These are phyloP conservation scores for Miscanthus lutarioriparius DNA, from an alignment of 176 grass and related monocot species.

Conservation along the genomic window DNA sequence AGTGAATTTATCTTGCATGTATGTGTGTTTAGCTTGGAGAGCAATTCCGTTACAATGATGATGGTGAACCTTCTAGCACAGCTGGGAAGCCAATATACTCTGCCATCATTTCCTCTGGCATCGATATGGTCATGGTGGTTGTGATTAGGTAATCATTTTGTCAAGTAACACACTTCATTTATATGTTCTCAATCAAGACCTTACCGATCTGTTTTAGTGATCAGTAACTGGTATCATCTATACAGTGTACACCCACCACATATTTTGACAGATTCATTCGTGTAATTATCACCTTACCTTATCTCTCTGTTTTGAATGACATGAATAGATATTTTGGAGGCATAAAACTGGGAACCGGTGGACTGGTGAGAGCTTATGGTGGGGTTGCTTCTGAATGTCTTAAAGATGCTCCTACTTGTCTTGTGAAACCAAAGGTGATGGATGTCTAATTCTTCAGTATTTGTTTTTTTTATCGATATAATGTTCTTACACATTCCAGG, in stretches of 20 bases:
- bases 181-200: neutral
- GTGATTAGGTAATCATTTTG: constrained; percentile 62
- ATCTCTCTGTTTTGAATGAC: constrained; percentile 11
- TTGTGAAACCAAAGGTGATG: constrained; percentile 86
- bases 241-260: neutral
- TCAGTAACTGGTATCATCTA: neutral
- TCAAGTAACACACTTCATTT: neutral
- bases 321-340: constrained; percentile 81
- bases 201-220: neutral
- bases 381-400: constrained; percentile 90
- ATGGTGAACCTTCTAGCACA: constrained; percentile 88
- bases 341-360: constrained; percentile 92
- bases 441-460: neutral
- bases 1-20: neutral
- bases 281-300: constrained; percentile 9
- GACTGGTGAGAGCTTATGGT: constrained; percentile 89
- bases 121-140: constrained; percentile 95
- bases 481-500: constrained; percentile 48
- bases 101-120: constrained; percentile 79
- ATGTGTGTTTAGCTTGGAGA: constrained; percentile 68
- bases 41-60: constrained; percentile 82
- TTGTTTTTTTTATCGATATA: constrained; percentile 24
- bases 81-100: constrained; percentile 98
- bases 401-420: constrained; percentile 77
- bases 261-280: neutral